Conservation (phyloP, 495 filamentous ascomycete species). For the Astrothelium subdiscretum region DNA sequence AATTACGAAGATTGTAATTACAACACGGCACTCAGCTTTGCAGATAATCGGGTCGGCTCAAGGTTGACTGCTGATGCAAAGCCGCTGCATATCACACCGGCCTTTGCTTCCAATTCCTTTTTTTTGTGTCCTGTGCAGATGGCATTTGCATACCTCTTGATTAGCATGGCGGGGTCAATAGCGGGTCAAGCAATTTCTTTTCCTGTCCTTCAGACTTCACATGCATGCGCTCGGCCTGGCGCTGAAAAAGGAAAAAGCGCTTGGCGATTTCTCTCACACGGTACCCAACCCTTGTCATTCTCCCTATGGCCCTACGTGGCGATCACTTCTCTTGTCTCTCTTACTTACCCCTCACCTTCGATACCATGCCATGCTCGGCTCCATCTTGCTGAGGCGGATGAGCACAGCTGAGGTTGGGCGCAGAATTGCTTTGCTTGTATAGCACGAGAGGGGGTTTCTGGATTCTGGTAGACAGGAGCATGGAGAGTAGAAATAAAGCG, state of each 20-base stretch:
- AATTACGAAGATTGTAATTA: background rate
- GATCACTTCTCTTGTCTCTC: background rate
- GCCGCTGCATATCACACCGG: background rate
- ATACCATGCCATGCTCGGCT: background rate
- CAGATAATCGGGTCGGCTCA: background rate
- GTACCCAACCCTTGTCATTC: background rate
- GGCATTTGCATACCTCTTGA: background rate
- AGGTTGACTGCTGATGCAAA: background rate
- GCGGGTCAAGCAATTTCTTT: background rate
- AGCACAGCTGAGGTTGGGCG: background rate
- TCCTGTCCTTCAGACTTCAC: background rate
- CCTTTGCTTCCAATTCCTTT: background rate
- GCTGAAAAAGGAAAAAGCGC: constrained; percentile 2
- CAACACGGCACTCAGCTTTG: background rate
- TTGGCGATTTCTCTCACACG: background rate
- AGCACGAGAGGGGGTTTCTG: background rate
- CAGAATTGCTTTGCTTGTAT: background rate
- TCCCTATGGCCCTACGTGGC: background rate
- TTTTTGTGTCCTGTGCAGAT: background rate
- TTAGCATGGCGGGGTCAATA: background rate
- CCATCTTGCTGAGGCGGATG: background rate
- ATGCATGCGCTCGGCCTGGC: background rate
- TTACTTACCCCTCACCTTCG: background rate
- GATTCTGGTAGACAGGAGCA: background rate
- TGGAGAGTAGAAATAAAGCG: background rate